These are phyloP conservation scores for Hirsutella rhossiliensis DNA, from an alignment of 2,329 filamentous ascomycete species.

Conservation along the genomic window DNA sequence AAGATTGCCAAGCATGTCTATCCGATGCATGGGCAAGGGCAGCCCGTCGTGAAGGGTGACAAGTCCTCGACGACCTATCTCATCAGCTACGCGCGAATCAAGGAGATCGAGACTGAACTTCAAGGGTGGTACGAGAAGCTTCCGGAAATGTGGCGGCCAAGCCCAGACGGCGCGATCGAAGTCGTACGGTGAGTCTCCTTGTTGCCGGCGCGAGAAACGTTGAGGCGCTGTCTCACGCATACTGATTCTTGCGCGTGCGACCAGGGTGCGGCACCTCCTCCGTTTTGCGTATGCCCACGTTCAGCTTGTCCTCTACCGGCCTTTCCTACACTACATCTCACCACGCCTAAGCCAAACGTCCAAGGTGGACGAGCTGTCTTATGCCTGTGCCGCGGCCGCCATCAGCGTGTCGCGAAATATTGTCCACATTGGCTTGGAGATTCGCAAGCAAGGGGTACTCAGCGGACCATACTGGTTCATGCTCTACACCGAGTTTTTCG, in stretches of 20 bases:
- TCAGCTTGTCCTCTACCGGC: constrained; percentile 71
- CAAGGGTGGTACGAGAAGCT: constrained; percentile 54
- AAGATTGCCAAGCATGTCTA: constrained; percentile 57
- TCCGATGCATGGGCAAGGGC: constrained; percentile 44
- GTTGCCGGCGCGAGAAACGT: not conserved
- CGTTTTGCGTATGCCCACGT: constrained; percentile 74
- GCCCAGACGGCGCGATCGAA: constrained; percentile 61
- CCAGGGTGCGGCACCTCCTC: constrained; percentile 58
- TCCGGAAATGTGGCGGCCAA: constrained; percentile 67
- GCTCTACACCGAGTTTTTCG: constrained; percentile 74
- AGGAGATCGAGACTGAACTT: constrained; percentile 52
- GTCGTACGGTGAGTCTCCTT: constrained; percentile 53
- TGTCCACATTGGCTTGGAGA: constrained; percentile 67
- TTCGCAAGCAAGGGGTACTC: constrained; percentile 62
- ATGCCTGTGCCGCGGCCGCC: constrained; percentile 55
- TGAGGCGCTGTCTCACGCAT: not conserved
- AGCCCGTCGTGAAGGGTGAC: constrained; percentile 29
- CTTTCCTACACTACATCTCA: constrained; percentile 75
- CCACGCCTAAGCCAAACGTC: constrained; percentile 43
- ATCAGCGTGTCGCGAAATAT: constrained; percentile 59
- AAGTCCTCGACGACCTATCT: constrained; percentile 40
- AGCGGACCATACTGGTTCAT: constrained; percentile 81
- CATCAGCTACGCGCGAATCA: constrained; percentile 51
- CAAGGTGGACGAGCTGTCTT: constrained; percentile 62
- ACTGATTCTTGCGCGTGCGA: not conserved